phyloP scores from a whole-genome alignment of 306 rosid genomes.

The Boehmeria nivea region DNA sequence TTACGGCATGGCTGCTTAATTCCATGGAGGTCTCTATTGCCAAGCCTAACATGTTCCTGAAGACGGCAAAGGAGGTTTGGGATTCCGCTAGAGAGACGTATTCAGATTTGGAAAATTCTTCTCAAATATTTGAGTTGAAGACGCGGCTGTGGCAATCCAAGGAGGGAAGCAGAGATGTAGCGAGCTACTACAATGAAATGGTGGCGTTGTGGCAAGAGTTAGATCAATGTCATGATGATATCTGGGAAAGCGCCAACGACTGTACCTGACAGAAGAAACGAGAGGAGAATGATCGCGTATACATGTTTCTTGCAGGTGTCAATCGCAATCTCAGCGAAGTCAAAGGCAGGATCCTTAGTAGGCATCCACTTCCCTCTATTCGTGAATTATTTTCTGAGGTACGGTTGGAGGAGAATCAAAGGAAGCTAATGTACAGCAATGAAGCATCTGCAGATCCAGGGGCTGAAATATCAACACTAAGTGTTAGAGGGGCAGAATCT shows the following conservation, averaged over 20 bases:
- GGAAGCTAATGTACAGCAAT: background rate
- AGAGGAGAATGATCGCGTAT: background rate
- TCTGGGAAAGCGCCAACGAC: background rate
- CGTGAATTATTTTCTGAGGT: background rate
- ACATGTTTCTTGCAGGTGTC: background rate
- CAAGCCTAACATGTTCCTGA: background rate
- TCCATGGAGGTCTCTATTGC: background rate
- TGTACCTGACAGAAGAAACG: background rate
- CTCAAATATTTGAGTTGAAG: no score
- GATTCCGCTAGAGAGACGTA: no score
- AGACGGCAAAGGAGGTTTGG: background rate
- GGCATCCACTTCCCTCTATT: no score
- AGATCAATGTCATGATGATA: background rate
- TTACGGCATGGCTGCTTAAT: background rate
- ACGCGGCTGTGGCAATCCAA: no score
- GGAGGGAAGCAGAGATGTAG: background rate
- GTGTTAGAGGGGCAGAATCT: background rate
- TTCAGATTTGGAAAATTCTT: no score
- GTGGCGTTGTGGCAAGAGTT: background rate
- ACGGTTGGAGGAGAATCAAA: background rate
- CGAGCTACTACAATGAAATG: background rate
- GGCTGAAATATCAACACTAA: background rate
- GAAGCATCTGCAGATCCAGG: background rate
- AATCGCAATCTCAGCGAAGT: background rate
- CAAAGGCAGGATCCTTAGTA: no score